These are phyloP conservation scores for Candida maltosa DNA, from an alignment of 805 yeast species.

Conservation along the genomic window DNA sequence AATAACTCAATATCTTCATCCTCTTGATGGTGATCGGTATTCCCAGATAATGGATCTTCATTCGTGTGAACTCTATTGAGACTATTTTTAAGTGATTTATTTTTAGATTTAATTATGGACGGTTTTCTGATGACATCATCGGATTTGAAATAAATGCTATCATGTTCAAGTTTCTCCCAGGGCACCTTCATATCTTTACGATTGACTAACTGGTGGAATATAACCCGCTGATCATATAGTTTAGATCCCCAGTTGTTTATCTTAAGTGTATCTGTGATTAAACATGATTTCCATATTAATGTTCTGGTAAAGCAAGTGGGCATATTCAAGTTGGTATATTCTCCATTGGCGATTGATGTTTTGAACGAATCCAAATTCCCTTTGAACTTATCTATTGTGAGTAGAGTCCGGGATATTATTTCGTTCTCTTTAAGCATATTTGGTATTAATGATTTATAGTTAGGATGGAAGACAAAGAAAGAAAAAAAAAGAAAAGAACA, in stretches of 20 bases:
- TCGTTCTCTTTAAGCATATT: conserved; percentile 28
- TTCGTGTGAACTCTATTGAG: conserved; percentile 17
- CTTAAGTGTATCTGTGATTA: conserved; percentile 33
- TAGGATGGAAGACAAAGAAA: neutral
- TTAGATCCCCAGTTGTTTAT: conserved; percentile 30
- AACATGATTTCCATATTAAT: conserved; percentile 35
- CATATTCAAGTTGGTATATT: conserved; percentile 19
- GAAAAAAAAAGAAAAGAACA: neutral
- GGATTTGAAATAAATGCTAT: conserved; percentile 22
- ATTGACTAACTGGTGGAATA: conserved; percentile 30
- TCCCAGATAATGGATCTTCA: conserved; percentile 10
- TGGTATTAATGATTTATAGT: neutral
- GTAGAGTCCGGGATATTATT: conserved; percentile 31
- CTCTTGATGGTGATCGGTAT: too few relatives aligned
- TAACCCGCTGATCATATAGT: conserved; percentile 27
- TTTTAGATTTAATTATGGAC: neutral
- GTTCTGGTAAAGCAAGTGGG: conserved; percentile 23
- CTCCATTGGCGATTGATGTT: conserved; percentile 24
- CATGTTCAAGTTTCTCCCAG: conserved; percentile 32
- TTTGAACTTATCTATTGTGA: conserved; percentile 34
- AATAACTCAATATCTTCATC: conserved; percentile 39
- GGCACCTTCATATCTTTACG: conserved; percentile 31
- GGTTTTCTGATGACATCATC: conserved; percentile 12
- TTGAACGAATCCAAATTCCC: conserved; percentile 24
- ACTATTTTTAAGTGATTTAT: conserved; percentile 6